phyloP scores from a whole-genome alignment of 768 basidiomycete species.

The Russula brevipes region DNA sequence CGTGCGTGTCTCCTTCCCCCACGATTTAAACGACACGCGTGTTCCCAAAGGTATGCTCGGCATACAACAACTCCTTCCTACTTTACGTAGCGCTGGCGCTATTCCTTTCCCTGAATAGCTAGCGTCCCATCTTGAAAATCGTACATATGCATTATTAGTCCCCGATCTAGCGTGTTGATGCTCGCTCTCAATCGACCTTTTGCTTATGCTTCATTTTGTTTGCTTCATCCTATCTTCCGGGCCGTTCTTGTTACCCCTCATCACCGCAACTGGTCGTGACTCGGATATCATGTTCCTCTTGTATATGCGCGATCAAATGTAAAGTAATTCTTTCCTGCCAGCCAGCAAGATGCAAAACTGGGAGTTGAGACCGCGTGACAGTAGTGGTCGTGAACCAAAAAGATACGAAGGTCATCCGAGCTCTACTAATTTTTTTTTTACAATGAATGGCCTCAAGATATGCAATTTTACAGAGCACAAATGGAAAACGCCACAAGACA shows the following conservation, averaged over 20 bases:
- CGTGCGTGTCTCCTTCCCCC: neutral
- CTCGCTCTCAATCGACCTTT: conserved; percentile 1
- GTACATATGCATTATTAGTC: neutral
- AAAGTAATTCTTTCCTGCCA: conserved; percentile 2
- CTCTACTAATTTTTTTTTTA: neutral
- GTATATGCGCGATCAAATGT: conserved; percentile 18
- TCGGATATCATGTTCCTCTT: conserved; percentile 12
- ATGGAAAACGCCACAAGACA: neutral
- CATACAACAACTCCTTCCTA: neutral
- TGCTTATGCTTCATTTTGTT: conserved; percentile 7
- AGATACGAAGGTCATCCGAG: neutral
- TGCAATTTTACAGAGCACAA: neutral
- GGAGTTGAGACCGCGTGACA: neutral
- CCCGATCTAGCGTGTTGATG: neutral
- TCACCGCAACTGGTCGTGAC: conserved; percentile 3
- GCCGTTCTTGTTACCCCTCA: neutral
- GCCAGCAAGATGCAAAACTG: neutral
- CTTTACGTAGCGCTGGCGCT: conserved; percentile 16
- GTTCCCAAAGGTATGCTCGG: neutral
- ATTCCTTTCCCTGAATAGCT: neutral
- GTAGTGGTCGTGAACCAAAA: neutral
- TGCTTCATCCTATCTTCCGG: neutral
- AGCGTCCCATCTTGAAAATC: neutral
- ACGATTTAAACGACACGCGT: neutral
- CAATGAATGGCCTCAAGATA: neutral